These are phyloP conservation scores for Ogataea pignaliae DNA, from an alignment of 805 yeast genomes.

Conservation along the genomic window DNA sequence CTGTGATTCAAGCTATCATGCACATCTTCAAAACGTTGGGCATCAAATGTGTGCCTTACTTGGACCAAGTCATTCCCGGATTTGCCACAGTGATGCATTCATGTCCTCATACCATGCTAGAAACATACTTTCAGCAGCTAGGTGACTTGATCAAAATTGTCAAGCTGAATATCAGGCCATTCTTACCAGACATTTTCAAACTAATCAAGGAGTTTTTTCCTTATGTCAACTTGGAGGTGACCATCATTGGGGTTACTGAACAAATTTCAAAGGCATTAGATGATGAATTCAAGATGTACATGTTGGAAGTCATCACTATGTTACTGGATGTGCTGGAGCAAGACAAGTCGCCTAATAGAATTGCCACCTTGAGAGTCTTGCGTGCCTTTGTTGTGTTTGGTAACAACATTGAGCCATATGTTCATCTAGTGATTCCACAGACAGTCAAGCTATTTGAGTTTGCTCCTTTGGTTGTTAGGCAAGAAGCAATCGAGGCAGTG, in stretches of 20 bases:
- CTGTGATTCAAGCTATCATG: slow-evolving; percentile 91
- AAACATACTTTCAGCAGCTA: slow-evolving; percentile 84
- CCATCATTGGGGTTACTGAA: slow-evolving; percentile 76
- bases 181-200: slow-evolving; percentile 66
- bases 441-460: slow-evolving; percentile 77
- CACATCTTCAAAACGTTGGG: slow-evolving; percentile 88
- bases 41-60: slow-evolving; percentile 80
- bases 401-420: slow-evolving; percentile 79
- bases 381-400: slow-evolving; percentile 85
- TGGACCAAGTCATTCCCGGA: slow-evolving; percentile 85
- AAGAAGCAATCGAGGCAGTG: slow-evolving; percentile 74
- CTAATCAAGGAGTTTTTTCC: slow-evolving; percentile 72
- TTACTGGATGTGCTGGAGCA: slow-evolving; percentile 73
- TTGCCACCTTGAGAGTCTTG: slow-evolving; percentile 67
- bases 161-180: slow-evolving; percentile 85
- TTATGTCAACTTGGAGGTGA: slow-evolving; percentile 61
- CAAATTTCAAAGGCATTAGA: slow-evolving; percentile 81
- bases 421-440: slow-evolving; percentile 83
- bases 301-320: slow-evolving; percentile 73
- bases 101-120: slow-evolving; percentile 74
- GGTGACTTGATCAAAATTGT: slow-evolving; percentile 77
- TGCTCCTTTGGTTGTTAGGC: slow-evolving; percentile 55
- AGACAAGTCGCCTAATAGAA: slow-evolving; percentile 57
- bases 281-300: slow-evolving; percentile 83
- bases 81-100: slow-evolving; percentile 78